These are phyloP conservation scores for Zymoseptoria ardabiliae DNA, from an alignment of 2,329 filamentous ascomycete genomes.

Conservation along the genomic window DNA sequence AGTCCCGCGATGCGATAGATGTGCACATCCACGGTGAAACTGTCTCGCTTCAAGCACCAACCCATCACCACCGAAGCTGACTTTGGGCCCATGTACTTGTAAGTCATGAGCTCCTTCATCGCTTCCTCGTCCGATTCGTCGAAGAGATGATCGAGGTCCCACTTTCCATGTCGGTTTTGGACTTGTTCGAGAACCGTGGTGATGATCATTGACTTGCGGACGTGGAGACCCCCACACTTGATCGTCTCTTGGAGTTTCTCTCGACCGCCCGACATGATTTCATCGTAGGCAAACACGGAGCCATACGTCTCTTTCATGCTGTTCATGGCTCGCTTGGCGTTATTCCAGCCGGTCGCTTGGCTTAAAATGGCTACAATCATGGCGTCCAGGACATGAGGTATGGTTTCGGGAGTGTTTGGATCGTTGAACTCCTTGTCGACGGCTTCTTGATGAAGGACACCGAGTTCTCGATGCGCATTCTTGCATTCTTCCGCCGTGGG, in stretches of 20 bases:
- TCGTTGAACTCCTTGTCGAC: background rate
- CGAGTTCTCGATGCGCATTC: background rate
- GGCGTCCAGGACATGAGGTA: constrained; percentile 4
- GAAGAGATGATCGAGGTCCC: constrained; percentile 44
- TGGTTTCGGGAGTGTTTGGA: background rate
- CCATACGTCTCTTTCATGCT: constrained; percentile 2
- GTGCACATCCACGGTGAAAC: constrained; percentile 7
- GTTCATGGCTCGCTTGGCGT: constrained; percentile 5
- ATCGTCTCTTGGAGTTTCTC: constrained; percentile 1
- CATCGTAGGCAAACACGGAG: constrained; percentile 3
- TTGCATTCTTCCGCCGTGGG: background rate
- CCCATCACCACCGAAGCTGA: constrained; percentile 34
- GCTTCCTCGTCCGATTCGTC: constrained; percentile 38
- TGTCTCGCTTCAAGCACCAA: constrained; percentile 3
- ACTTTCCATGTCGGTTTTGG: constrained; percentile 1
- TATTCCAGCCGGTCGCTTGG: constrained; percentile 6
- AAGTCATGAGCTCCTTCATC: constrained; percentile 45
- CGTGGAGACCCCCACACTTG: constrained; percentile 2
- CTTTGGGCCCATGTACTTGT: constrained; percentile 48
- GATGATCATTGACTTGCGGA: constrained; percentile 2
- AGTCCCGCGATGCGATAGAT: constrained; percentile 7
- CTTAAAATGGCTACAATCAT: constrained; percentile 4
- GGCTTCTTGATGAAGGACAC: background rate
- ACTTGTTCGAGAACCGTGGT: constrained; percentile 1
- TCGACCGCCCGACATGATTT: background rate